Evolutionary conservation across 768 basidiomycete species (phyloP).

Genomic region (Roridomyces roridus): DNA sequence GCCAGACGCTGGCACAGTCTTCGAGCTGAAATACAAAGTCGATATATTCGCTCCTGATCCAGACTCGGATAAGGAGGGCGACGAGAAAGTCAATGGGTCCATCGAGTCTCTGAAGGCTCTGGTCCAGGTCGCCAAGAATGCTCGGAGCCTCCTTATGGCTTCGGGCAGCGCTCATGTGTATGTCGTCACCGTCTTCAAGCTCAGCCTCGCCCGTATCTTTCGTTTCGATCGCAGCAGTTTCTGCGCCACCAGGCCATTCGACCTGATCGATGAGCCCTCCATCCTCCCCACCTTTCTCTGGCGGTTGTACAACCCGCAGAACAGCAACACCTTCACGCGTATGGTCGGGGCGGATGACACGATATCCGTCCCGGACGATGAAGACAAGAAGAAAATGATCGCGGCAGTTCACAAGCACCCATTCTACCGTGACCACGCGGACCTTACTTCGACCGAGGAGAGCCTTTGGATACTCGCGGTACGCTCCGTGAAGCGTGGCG

Average conservation of each 20-base stretch:
- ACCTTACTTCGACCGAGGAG: neutral
- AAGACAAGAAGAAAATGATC: neutral
- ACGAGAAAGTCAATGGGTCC: neutral
- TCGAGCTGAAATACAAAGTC: neutral
- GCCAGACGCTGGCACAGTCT: neutral
- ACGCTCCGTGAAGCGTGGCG: neutral
- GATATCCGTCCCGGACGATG: neutral
- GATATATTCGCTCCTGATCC: too few species aligned
- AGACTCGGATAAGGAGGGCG: neutral
- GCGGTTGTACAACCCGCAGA: neutral
- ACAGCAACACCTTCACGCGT: neutral
- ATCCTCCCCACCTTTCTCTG: neutral
- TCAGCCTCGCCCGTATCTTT: neutral
- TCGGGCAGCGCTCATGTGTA: neutral
- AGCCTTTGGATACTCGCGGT: too few species aligned
- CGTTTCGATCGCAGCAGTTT: conserved; percentile 7
- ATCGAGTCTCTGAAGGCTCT: neutral
- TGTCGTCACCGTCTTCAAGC: neutral
- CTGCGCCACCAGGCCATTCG: neutral
- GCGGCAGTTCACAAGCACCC: too few species aligned
- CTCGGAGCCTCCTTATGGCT: neutral
- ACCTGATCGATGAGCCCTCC: neutral
- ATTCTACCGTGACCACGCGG: neutral
- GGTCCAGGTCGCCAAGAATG: conserved; percentile 1
- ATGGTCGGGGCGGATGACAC: neutral